Base-by-base conservation (phyloP, 1,284 basidiomycete genomes). In the Ceratobasidium sp. region DNA sequence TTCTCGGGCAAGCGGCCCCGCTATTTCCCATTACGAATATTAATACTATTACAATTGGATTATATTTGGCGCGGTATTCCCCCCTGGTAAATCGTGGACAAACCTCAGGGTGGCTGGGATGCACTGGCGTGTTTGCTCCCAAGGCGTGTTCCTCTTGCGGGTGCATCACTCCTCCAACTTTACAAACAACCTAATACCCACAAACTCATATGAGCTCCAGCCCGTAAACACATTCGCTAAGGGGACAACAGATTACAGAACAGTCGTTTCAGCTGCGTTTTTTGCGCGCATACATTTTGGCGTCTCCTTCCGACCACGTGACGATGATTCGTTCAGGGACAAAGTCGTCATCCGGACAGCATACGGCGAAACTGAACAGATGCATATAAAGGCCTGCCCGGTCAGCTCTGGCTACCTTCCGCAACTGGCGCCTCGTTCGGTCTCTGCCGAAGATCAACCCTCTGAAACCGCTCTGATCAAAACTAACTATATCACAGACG, bases 31-130 rank as follows among this genome's bases (percentile, higher is more conserved):
- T 29, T 29, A 29, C 25, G 25, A 29, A 29, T 29, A 29, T 29
- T 29, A 29, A 29, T 29, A 29, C 25, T 29, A 29, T 29, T 29
- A 29, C 25, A 29, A 29, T 29, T 29, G 25, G 25, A 29, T 29
- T 29, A 29, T 29, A 29, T 29, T 29, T 29, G 25, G 25, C 25
- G 25, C 25, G 25, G 25, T 29, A 29, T 77, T 79, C 65, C 29
- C 57, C 32, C 40, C 61, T 6, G 46, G 67, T 19, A 66, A 65
- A 25, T 29, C 40, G 40, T 79, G 77, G 78, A 70, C 75, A 37
- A 78, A 78, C 69, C 75, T 25, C 64, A 84, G 89, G 80, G 80
- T 82, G 54, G 85, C 84, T 25, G 84, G 83, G 79, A 83, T 7
- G 66, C 80, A 0, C 89, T 88, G 64, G 83, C 77, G 70, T 77